Evolutionary conservation across 306 rosid species (phyloP).

Genomic region (Rosa chinensis): DNA sequence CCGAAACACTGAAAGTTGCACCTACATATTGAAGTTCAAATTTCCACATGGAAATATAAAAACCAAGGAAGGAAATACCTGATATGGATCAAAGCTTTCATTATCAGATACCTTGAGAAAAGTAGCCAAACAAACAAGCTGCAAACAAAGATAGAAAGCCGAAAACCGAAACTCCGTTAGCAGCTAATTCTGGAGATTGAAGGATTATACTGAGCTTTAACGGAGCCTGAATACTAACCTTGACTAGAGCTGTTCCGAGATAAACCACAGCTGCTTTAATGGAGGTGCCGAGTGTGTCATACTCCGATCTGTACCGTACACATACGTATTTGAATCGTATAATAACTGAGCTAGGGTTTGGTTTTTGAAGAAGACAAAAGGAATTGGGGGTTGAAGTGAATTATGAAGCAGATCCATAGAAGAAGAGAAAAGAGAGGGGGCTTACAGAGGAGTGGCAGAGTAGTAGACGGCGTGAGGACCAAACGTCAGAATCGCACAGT

Average conservation of each 20-base stretch:
- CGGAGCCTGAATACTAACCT: conserved; percentile 46
- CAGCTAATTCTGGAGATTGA: conserved; percentile 9
- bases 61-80: conserved; percentile 48
- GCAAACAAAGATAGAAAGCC: conserved; percentile 19
- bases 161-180: conserved; percentile 17
- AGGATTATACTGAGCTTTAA: background rate
- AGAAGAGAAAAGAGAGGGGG: background rate
- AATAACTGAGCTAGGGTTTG: conserved; percentile 16
- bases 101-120: conserved; percentile 95
- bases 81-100: conserved; percentile 95
- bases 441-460: conserved; percentile 92
- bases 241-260: conserved; percentile 89
- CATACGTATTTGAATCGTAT: background rate
- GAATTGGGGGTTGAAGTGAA: background rate
- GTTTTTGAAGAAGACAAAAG: background rate
- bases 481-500: conserved; percentile 97
- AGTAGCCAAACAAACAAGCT: conserved; percentile 98
- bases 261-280: conserved; percentile 85
- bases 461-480: conserved; percentile 99
- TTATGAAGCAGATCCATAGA: background rate
- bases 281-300: conserved; percentile 96
- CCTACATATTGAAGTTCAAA: background rate
- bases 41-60: background rate
- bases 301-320: conserved; percentile 74
- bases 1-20: conserved; percentile 1